Base-by-base conservation (phyloP, 2,329 filamentous ascomycete species). In the Arachnomyces sp. region DNA sequence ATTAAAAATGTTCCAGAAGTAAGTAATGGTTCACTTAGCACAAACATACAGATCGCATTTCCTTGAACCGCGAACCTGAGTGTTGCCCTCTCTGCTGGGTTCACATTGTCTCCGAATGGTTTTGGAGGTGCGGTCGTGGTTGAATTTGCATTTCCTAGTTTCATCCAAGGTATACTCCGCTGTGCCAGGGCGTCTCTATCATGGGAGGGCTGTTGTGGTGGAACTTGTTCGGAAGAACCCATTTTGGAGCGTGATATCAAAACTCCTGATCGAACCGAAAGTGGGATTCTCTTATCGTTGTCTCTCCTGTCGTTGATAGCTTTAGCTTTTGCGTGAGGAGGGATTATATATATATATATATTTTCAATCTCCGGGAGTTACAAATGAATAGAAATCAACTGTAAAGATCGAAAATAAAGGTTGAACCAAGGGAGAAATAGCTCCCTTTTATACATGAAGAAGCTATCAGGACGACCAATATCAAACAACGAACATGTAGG, bases 11-110 rank as follows among this genome's bases (percentile, higher is more conserved):
- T 36, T 32, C 29, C 21, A 40, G 6, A 40, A 34, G 39, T 28
- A 11, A 28, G 15, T 13, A 17, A 44, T 45, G 38, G 48, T 44
- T 38, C 11, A 41, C 31, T 14, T 8, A 32, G 15, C 34, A n/a
- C n/a, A n/a, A 31, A 46, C 50, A 40, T 48, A 54, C 52, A 51
- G 32, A 59, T 47, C 9, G 56, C 57, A 49, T 56, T 55, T 9
- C 57, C 59, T 13, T 48, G 48, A 17, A 60, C 50, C 11, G 28
- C 34, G 45, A 62, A 62, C 28, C 59, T 48, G 31, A 53, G 21
- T 12, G 44, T 38, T 5, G 57, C 59, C 16, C 56, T 44, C 29
- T 59, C 52, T 5, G 46, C 44, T 2, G 56, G 32, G 7, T 49
- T 52, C 9, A 39, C 45, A 8, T 41, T 21, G n/a, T 48, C 38